A percentile compares a stretch with the other conserved stretches of the same genome.
Conservation (phyloP, 2,329 filamentous ascomycete genomes). For the Curvularia verruculosa region DNA sequence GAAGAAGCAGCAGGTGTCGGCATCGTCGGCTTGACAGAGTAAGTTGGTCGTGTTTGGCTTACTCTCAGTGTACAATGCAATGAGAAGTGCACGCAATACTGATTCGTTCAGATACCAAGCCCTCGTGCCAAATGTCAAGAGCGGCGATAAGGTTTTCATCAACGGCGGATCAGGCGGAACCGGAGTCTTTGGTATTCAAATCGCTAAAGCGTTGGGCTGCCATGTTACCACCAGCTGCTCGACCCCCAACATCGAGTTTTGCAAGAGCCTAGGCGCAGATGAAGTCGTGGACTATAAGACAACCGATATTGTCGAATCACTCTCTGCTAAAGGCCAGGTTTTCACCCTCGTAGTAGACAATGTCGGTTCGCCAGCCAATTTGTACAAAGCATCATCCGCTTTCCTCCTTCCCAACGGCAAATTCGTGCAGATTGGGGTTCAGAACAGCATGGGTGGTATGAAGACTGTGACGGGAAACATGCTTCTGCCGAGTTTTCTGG, state of each 20-base stretch:
- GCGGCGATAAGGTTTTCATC: constrained; percentile 63
- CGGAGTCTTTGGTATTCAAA: constrained; percentile 66
- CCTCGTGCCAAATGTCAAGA: constrained; percentile 46
- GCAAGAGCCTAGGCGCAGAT: constrained; percentile 65
- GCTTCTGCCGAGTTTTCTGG: constrained; percentile 55
- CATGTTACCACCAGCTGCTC: constrained; percentile 67
- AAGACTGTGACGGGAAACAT: constrained; percentile 47
- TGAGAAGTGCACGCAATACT: not conserved
- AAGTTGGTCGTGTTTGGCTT: not conserved
- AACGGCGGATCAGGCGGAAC: constrained; percentile 69
- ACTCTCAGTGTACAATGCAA: not conserved
- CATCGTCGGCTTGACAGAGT: constrained; percentile 49
- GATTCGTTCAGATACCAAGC: constrained; percentile 33
- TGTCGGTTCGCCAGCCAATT: constrained; percentile 56
- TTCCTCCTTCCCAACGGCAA: constrained; percentile 58
- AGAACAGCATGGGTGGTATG: constrained; percentile 27
- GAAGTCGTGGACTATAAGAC: constrained; percentile 67
- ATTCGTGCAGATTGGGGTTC: constrained; percentile 51
- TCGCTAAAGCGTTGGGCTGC: constrained; percentile 66
- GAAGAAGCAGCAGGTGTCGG: constrained; percentile 48
- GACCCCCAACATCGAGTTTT: constrained; percentile 62
- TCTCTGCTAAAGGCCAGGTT: constrained; percentile 56
- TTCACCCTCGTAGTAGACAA: constrained; percentile 65
- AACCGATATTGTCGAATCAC: constrained; percentile 53
- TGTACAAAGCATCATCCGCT: constrained; percentile 61